Percentiles rank a stretch among this genome's conserved stretches.
These are phyloP conservation scores for Phaffia tasmanica DNA, from an alignment of 768 basidiomycete species.

Conservation along the genomic window DNA sequence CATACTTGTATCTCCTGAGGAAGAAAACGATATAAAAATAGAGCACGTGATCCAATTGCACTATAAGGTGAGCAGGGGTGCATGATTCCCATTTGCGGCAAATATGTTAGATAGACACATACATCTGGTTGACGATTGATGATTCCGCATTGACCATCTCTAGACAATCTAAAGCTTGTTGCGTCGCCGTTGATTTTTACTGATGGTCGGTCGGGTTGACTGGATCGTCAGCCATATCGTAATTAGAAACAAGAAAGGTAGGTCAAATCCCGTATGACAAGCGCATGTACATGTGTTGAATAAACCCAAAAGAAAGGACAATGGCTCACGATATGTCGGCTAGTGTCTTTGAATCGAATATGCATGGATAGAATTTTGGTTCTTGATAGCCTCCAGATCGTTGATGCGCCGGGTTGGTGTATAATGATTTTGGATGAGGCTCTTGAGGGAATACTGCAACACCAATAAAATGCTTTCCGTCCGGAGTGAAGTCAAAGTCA, in stretches of 20 bases:
- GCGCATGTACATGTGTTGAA: constrained; percentile 19
- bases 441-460: constrained; percentile 42
- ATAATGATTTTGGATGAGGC: constrained; percentile 1
- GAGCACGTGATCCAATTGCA: neutral
- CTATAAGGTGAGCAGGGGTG: neutral
- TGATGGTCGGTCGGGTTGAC: constrained; percentile 19
- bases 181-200: constrained; percentile 49
- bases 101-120: constrained; percentile 34
- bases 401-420: neutral
- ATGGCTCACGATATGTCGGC: constrained; percentile 53
- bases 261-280: constrained; percentile 15
- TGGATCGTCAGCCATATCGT: constrained; percentile 42
- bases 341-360: constrained; percentile 44
- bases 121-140: constrained; percentile 81
- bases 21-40: constrained; percentile 41
- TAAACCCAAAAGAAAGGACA: constrained; percentile 19
- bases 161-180: constrained; percentile 75
- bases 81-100: too few relatives aligned
- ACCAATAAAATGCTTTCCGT: constrained; percentile 70
- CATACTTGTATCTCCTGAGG: constrained; percentile 67
- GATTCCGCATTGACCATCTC: constrained; percentile 73
- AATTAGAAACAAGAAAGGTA: constrained; percentile 40
- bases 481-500: constrained; percentile 76
- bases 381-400: constrained; percentile 16
- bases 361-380: constrained; percentile 22